Percentiles rank a stretch among this genome's conserved stretches.
Conservation (phyloP, 257 asterid species). For the Penstemon barbatus region DNA sequence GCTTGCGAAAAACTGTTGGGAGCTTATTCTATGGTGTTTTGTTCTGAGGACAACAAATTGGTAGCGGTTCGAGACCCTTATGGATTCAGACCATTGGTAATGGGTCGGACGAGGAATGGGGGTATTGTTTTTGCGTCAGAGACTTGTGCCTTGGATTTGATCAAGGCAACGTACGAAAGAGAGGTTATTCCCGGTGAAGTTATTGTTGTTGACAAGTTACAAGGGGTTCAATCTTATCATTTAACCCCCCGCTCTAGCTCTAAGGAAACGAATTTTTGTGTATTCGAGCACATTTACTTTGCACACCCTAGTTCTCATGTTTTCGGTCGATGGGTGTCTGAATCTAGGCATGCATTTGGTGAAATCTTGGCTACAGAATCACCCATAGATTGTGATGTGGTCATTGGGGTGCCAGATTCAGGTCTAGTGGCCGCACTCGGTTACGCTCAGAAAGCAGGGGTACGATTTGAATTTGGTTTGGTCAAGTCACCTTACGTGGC, state of each 20-base stretch:
- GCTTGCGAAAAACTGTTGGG: slow-evolving; percentile 85
- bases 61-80: slow-evolving; percentile 66
- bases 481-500: slow-evolving; percentile 92
- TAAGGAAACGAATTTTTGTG: slow-evolving; percentile 57
- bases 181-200: slow-evolving; percentile 73
- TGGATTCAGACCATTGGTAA: slow-evolving; percentile 68
- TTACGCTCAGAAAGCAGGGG: slow-evolving; percentile 81
- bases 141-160: slow-evolving; percentile 67
- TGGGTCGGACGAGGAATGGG: slow-evolving; percentile 67
- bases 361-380: slow-evolving; percentile 69
- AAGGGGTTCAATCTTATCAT: slow-evolving; percentile 54
- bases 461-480: slow-evolving; percentile 83
- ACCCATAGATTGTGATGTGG: slow-evolving; percentile 91
- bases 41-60: slow-evolving; percentile 54
- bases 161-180: slow-evolving; percentile 76
- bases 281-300: slow-evolving; percentile 88
- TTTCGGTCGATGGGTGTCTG: slow-evolving; percentile 82
- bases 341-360: slow-evolving; percentile 68
- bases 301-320: slow-evolving; percentile 72
- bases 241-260: slow-evolving; percentile 51
- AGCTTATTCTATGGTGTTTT: slow-evolving; percentile 77
- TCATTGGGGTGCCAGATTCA: slow-evolving; percentile 90
- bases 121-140: slow-evolving; percentile 67
- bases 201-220: slow-evolving; percentile 52
- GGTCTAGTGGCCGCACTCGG: slow-evolving; percentile 96